Evolutionary conservation across 768 basidiomycete genomes (phyloP).

Genomic region (Suillus cothurnatus): DNA sequence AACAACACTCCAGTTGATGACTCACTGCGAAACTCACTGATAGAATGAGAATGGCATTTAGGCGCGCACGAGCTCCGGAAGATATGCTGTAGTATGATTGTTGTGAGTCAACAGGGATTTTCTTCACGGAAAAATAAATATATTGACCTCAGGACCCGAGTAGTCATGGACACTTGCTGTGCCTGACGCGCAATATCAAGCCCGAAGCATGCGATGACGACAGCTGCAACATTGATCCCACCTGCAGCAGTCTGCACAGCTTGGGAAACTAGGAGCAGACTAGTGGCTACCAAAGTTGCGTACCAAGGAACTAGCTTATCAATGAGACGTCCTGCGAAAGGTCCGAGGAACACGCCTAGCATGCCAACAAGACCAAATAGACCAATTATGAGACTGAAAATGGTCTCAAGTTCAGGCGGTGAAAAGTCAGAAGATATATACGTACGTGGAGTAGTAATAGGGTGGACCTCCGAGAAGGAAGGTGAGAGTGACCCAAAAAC

Average conservation of each 20-base stretch:
- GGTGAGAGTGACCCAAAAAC: constrained; percentile 76
- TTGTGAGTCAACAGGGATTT: constrained; percentile 1
- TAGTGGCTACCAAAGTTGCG: constrained; percentile 59
- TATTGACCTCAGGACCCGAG: constrained; percentile 56
- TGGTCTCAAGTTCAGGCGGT: constrained; percentile 4
- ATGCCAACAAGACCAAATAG: constrained; percentile 76
- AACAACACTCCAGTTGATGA: neutral
- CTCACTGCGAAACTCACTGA: constrained; percentile 44
- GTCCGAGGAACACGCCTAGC: constrained; percentile 70
- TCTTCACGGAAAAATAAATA: constrained; percentile 9
- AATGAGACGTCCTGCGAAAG: constrained; percentile 66
- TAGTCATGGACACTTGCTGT: constrained; percentile 67
- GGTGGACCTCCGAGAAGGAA: constrained; percentile 79
- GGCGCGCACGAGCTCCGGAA: constrained; percentile 57
- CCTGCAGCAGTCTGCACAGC: constrained; percentile 70
- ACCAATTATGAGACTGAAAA: constrained; percentile 56
- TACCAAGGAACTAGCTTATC: constrained; percentile 81
- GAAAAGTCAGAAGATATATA: neutral
- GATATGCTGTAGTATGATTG: constrained; percentile 30
- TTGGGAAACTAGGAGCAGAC: constrained; percentile 52
- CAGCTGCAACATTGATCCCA: constrained; percentile 68
- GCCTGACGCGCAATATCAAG: constrained; percentile 77
- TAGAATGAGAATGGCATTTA: constrained; percentile 78
- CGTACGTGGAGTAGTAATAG: constrained; percentile 74
- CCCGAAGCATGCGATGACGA: constrained; percentile 69